Base-by-base conservation (phyloP, 106 monocot species). In the Amphibolis antarctica region DNA sequence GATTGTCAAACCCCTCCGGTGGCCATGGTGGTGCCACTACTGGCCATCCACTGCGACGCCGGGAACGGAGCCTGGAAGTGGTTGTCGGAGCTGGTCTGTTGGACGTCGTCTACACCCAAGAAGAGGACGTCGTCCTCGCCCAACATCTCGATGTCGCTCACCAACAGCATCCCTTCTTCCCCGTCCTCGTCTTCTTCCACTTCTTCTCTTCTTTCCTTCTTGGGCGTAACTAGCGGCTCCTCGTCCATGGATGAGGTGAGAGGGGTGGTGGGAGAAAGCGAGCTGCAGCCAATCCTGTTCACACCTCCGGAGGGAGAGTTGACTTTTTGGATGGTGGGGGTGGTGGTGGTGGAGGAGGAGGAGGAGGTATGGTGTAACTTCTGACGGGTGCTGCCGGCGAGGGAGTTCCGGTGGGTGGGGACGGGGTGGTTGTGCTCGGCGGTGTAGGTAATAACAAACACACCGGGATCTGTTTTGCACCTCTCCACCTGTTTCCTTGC, bases 401-500 rank as follows among this genome's bases (percentile, higher is more conserved):
- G 73, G 42, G 79, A 79, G 65, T 69, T 69, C 25, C 74, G 59
- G 18, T 83, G 75, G 11, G 75, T 60, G 21, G 82, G 82, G 23
- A 74, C 25, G 5, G 78, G 78, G 68, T 83, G 82, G 71, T 79
- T 83, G 63, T 83, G 82, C 68, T 83, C 82, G 17, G 74, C 78
- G 1, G 78, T 83, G 78, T 83, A 83, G 50, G 82, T 75, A 67
- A 83, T 69, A 29, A 79, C 44, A 24, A 75, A 67, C 30, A 58
- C 64, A 30, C 52, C 42, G 3, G 78, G 82, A 46, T 83, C 78
- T 19, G 71, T 50, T 43, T 51, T 74, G 67, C 82, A 75, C 3
- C 82, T 65, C 59, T 83, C 82, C 62, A 83, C 82, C 45, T 78
- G 78, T 62, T 78, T 93, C 66, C 93, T 67, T 0, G 93, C 93